Percentiles rank a stretch among this genome's conserved stretches.
phyloP scores from a whole-genome alignment of 2,329 filamentous ascomycete species.

The Fusarium compactum region DNA sequence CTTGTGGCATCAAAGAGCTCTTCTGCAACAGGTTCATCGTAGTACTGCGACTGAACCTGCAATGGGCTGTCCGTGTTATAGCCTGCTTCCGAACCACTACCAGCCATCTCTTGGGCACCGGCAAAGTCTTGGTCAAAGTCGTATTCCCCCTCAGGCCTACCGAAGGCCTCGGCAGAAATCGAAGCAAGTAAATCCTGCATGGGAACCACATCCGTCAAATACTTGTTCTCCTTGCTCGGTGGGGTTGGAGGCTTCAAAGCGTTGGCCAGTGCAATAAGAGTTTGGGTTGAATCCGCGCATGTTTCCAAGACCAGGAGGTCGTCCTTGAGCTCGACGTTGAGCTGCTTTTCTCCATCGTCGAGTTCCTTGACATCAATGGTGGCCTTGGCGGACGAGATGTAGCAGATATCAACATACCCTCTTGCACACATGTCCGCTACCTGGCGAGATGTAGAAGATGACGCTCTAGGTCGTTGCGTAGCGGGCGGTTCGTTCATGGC shows the following conservation, averaged over 20 bases:
- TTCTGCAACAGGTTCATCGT: conserved; percentile 58
- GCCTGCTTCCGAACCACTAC: conserved; percentile 51
- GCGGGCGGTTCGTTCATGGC: conserved; percentile 21
- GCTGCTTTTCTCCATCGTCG: conserved; percentile 68
- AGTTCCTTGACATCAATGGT: conserved; percentile 69
- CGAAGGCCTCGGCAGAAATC: conserved; percentile 87
- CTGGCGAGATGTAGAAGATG: conserved; percentile 60
- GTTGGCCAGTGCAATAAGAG: conserved; percentile 81
- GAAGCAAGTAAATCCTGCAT: conserved; percentile 90
- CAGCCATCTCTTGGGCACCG: conserved; percentile 63
- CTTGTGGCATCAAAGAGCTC: conserved; percentile 63
- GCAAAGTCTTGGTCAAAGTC: conserved; percentile 74
- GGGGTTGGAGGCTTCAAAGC: conserved; percentile 86
- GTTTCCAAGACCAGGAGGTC: conserved; percentile 92
- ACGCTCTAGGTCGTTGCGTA: conserved; percentile 45
- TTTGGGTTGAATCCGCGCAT: conserved; percentile 97
- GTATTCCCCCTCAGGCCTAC: conserved; percentile 69
- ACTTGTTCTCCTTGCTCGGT: conserved; percentile 85
- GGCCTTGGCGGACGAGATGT: conserved; percentile 84
- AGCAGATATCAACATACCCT: conserved; percentile 89
- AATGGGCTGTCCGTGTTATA: conserved; percentile 53
- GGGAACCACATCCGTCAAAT: conserved; percentile 86
- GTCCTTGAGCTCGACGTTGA: conserved; percentile 86
- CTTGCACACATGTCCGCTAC: conserved; percentile 69
- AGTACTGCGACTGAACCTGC: conserved; percentile 61